These are phyloP conservation scores for Spathaspora passalidarum DNA, from an alignment of 805 yeast species.

Conservation along the genomic window DNA sequence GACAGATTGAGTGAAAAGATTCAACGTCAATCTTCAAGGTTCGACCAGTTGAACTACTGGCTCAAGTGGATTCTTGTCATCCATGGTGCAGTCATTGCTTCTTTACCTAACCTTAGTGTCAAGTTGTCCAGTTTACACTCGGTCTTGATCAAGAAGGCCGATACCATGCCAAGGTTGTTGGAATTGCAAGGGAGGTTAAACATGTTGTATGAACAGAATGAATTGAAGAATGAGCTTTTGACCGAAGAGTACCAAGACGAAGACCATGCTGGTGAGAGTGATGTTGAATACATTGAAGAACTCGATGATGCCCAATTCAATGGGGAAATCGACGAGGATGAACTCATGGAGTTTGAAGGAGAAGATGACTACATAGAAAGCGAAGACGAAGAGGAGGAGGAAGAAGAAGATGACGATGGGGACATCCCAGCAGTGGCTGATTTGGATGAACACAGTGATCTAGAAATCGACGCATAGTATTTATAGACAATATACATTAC, in stretches of 20 bases:
- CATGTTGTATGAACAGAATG: constrained; percentile 44
- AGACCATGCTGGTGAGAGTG: constrained; percentile 37
- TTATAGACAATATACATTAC: neutral
- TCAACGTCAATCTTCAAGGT: constrained; percentile 49
- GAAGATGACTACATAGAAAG: constrained; percentile 14
- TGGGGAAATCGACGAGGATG: constrained; percentile 18
- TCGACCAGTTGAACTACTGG: constrained; percentile 51
- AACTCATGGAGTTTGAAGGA: constrained; percentile 18
- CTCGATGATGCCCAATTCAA: constrained; percentile 45
- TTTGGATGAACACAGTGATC: constrained; percentile 21
- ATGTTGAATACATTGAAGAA: constrained; percentile 73
- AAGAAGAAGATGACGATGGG: constrained; percentile 9
- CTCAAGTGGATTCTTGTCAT: constrained; percentile 53
- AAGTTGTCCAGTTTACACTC: constrained; percentile 46
- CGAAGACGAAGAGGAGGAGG: constrained; percentile 11
- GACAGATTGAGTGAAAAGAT: constrained; percentile 53
- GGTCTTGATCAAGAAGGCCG: constrained; percentile 46
- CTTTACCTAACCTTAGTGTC: constrained; percentile 42
- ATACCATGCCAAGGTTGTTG: constrained; percentile 46
- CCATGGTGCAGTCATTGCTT: constrained; percentile 50
- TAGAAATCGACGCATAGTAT: constrained; percentile 12
- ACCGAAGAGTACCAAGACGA: constrained; percentile 25
- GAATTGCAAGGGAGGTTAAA: constrained; percentile 50
- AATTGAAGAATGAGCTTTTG: constrained; percentile 39
- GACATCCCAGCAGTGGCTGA: constrained; percentile 11